Conservation (phyloP, 2,329 filamentous ascomycete species). For the Lachnellula occidentalis region DNA sequence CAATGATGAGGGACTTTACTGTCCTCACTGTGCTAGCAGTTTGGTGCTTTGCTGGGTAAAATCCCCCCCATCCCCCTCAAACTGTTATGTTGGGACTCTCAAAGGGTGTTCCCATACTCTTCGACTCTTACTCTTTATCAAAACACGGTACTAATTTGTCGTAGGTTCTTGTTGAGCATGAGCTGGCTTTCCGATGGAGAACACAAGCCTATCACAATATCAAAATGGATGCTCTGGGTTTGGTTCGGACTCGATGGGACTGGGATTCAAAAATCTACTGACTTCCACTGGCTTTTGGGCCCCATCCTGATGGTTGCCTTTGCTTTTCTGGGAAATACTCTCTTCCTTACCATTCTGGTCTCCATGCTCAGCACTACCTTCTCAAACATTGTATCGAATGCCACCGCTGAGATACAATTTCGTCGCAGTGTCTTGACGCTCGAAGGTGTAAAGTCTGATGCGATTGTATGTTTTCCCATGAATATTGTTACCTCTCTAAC, state of each 20-base stretch:
- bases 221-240: constrained; percentile 90
- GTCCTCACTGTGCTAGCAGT: constrained; percentile 67
- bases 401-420: constrained; percentile 79
- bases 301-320: constrained; percentile 78
- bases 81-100: no score
- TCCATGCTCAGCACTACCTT: constrained; percentile 85
- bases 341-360: constrained; percentile 84
- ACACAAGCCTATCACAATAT: constrained; percentile 62
- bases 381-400: constrained; percentile 68
- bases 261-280: constrained; percentile 49
- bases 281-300: constrained; percentile 76
- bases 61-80: no score
- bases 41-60: constrained; percentile 67
- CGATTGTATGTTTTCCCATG: constrained; percentile 39
- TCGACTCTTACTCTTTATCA: no score
- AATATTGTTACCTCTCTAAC: not conserved
- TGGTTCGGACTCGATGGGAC: constrained; percentile 78
- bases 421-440: constrained; percentile 75
- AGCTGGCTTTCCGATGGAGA: constrained; percentile 67
- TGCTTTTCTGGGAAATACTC: constrained; percentile 78
- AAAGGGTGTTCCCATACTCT: no score
- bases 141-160: no score
- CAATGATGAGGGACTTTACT: constrained; percentile 85
- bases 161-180: constrained; percentile 68
- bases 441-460: constrained; percentile 79